Evolutionary conservation across 371 early-diverging fungal genomes (phyloP).

Genomic region (Batrachochytrium dendrobatidis): DNA sequence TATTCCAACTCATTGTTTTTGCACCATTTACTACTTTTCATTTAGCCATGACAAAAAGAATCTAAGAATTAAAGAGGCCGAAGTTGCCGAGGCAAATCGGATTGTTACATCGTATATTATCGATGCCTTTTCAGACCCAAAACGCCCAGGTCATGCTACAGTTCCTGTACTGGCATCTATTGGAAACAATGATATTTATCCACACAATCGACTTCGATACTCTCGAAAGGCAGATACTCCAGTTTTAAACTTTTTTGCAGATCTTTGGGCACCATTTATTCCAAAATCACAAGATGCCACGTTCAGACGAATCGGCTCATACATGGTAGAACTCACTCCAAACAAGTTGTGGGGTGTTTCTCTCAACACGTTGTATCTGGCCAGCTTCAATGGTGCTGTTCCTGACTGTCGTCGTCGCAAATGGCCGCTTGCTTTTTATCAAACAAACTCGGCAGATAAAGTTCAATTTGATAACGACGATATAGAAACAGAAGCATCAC

Average conservation of each 20-base stretch:
- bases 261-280: conserved; percentile 20
- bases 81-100: conserved; percentile 15
- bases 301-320: conserved; percentile 14
- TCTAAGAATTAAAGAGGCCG: conserved; percentile 8
- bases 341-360: conserved; percentile 11
- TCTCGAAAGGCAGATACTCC: conserved; percentile 9
- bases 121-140: neutral
- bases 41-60: conserved; percentile 7
- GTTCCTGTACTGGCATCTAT: conserved; percentile 24
- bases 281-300: conserved; percentile 10
- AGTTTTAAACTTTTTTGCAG: conserved; percentile 15
- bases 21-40: too few species aligned
- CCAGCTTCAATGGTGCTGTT: conserved; percentile 14
- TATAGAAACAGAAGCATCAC: too few species aligned
- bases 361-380: conserved; percentile 27
- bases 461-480: neutral
- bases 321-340: conserved; percentile 8
- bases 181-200: conserved; percentile 28
- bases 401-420: conserved; percentile 14
- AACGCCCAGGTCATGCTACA: neutral
- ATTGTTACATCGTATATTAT: conserved; percentile 3
- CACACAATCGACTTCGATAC: conserved; percentile 21
- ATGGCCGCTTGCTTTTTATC: too few species aligned
- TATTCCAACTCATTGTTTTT: neutral
- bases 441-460: neutral